Base-by-base conservation (phyloP, 768 basidiomycete species). In the Suillus spraguei region DNA sequence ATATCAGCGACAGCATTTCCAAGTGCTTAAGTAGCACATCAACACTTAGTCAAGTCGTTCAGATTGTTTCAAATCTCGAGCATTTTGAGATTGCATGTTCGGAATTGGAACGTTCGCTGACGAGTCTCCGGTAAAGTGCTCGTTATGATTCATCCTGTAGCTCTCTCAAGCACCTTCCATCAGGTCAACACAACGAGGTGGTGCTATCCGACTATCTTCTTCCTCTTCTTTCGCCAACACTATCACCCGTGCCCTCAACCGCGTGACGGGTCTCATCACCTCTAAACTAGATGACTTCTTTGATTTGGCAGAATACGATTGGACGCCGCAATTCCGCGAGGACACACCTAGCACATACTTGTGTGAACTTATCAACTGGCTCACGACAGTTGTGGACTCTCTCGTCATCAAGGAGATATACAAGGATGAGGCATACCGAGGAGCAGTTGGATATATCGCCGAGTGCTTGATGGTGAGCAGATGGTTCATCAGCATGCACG, bases 271-370 rank as follows among this genome's bases (percentile, higher is more conserved):
- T 13, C 83, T 97, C 50, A 96, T 99, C 70, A 85, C 87, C 9
- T 91, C 91, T 24, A 99, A 99, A 73, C 87, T 99, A 8, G 93
- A 97, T 70, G 92, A 95, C 68, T 97, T 97, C 80, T 97, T 97
- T 73, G 97, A 94, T 64, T 82, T 97, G 49, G 91, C 96, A 5
- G 94, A 97, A 76, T 98, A 98, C 73, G 89, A 96, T 69, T 99
- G 95, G 95, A 91, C 89, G 41, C 91, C 94, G 10, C 79, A 81
- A 39, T 74, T 79, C 13, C 85, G 86, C 39, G 90, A 92, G 72
- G 82, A 84, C 63, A 87, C 87, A 41, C 94, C 96, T 50, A 96
- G 94, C 84, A 90, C 91, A 85, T 98, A 98, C 76, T 82, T 99
- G 3, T 91, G 94, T 73, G 97, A 98, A 74, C 85, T 99, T 70